phyloP scores from a whole-genome alignment of 2,329 filamentous ascomycete genomes.

The Tolypocladium tundrense region DNA sequence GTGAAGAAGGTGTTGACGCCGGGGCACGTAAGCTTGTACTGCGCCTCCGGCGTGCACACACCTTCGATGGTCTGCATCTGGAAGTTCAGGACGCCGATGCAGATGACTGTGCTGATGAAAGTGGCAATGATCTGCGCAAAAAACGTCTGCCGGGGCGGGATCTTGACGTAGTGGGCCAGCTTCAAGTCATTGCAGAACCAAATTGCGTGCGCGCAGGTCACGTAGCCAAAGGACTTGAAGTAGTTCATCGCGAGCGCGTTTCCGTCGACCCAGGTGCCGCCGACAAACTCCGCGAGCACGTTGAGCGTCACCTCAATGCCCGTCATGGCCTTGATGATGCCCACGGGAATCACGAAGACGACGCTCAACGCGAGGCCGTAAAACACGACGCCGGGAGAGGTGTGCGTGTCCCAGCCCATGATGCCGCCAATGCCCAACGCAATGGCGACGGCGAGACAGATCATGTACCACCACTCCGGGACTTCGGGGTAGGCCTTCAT shows the following conservation, averaged over 20 bases:
- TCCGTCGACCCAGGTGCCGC: conserved; percentile 38
- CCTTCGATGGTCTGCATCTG: conserved; percentile 37
- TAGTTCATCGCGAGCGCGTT: conserved; percentile 44
- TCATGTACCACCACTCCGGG: conserved; percentile 45
- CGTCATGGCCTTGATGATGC: conserved; percentile 43
- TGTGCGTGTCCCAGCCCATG: conserved; percentile 38
- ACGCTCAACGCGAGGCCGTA: conserved; percentile 38
- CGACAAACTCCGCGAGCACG: conserved; percentile 43
- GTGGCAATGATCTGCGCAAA: conserved; percentile 48
- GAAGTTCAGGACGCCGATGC: conserved; percentile 37
- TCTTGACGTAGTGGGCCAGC: conserved; percentile 47
- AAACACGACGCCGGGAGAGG: conserved; percentile 39
- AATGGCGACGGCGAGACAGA: conserved; percentile 31
- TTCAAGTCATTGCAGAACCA: conserved; percentile 39
- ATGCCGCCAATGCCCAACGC: conserved; percentile 36
- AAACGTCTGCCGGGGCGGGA: conserved; percentile 50
- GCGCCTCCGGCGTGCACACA: conserved; percentile 37
- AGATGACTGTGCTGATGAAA: conserved; percentile 40
- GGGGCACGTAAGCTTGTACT: conserved; percentile 40
- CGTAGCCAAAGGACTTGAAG: conserved; percentile 42
- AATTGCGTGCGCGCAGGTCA: conserved; percentile 40
- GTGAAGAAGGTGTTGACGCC: conserved; percentile 47
- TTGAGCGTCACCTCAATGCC: conserved; percentile 41
- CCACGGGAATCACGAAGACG: conserved; percentile 40
- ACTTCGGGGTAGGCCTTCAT: conserved; percentile 37